Percentiles rank a stretch among this genome's conserved stretches.
Conservation (phyloP, 2,329 filamentous ascomycete genomes). For the Trichoderma breve region DNA sequence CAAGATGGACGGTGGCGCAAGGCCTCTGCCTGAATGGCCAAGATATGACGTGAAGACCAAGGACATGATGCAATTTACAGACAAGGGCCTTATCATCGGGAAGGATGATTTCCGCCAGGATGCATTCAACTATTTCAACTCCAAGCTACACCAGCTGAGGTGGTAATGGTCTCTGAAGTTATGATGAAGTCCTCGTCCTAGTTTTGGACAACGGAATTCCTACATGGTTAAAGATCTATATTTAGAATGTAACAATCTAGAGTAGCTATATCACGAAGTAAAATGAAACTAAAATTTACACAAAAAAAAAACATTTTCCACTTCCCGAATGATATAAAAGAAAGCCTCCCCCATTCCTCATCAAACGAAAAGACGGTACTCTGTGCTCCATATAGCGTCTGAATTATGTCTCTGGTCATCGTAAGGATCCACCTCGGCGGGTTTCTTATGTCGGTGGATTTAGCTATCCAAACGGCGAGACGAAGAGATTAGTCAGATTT, state of each 20-base stretch:
- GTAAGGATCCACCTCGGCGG: not conserved
- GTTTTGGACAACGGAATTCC: not conserved
- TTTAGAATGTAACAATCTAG: not conserved
- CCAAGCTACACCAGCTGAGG: not conserved
- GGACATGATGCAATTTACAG: not conserved
- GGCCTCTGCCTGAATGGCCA: not conserved
- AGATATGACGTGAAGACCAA: not conserved
- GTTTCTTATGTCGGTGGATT: not conserved
- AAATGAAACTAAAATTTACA: not conserved
- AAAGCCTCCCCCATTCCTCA: not conserved
- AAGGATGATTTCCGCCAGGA: not conserved
- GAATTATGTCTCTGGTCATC: not conserved
- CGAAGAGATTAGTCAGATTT: not conserved
- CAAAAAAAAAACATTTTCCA: not conserved
- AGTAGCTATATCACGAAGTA: not conserved
- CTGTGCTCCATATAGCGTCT: not conserved
- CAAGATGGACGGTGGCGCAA: not conserved
- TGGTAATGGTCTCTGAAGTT: not conserved
- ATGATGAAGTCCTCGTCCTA: not conserved
- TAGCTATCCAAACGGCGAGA: not conserved
- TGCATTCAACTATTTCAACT: not conserved
- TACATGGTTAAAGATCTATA: not conserved
- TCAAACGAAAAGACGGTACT: not conserved
- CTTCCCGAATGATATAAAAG: not conserved
- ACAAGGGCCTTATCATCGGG: not conserved